These are phyloP conservation scores for Musa itinerans DNA, from an alignment of 176 grass and related monocot species.

Conservation along the genomic window DNA sequence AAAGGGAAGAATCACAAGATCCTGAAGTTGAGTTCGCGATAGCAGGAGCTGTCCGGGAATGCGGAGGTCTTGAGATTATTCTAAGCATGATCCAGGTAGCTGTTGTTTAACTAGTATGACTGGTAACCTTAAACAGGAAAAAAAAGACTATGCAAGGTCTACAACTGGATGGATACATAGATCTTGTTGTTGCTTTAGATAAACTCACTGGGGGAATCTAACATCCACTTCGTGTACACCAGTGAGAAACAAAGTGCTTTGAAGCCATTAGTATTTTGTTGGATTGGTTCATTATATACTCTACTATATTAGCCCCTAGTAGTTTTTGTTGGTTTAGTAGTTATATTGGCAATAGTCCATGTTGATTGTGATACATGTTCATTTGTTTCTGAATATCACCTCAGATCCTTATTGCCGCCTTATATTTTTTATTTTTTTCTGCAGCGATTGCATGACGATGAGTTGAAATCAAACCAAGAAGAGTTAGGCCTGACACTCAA, in stretches of 20 bases:
- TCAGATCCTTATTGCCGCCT: background rate
- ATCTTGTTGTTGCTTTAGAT: background rate
- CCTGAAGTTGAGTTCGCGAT: slow-evolving; percentile 96
- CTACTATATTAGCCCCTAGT: background rate
- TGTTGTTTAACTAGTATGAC: background rate
- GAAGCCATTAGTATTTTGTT: too few relatives aligned
- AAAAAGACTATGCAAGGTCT: background rate
- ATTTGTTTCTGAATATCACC: background rate
- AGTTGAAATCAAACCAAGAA: slow-evolving; percentile 77
- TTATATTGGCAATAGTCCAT: background rate
- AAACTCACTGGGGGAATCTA: background rate
- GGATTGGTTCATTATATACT: too few relatives aligned
- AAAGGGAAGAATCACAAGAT: slow-evolving; percentile 97
- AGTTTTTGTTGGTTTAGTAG: background rate
- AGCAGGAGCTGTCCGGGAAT: slow-evolving; percentile 90
- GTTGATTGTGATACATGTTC: background rate
- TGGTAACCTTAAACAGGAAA: too few relatives aligned
- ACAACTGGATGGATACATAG: background rate
- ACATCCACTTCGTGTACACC: too few relatives aligned
- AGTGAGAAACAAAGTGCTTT: too few relatives aligned
- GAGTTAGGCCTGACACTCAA: slow-evolving; percentile 79
- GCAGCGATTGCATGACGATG: slow-evolving; percentile 72
- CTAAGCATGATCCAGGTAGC: slow-evolving; percentile 94
- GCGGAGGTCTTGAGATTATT: slow-evolving; percentile 88
- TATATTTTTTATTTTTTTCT: slow-evolving; percentile 14